These are phyloP conservation scores for Suillus weaverae DNA, from an alignment of 768 basidiomycete genomes.

Conservation along the genomic window DNA sequence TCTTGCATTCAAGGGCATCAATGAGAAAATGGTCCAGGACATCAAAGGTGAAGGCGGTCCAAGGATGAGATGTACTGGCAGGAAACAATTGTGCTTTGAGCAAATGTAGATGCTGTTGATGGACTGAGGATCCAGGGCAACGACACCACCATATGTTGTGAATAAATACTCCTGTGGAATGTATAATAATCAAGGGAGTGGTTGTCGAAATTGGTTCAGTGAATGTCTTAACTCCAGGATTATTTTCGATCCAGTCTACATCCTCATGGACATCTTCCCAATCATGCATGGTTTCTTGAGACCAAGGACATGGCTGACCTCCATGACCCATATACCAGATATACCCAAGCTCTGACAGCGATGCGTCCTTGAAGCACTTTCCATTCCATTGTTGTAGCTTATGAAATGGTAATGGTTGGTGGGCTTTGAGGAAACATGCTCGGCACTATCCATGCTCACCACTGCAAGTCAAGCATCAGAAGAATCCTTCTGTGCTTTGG, in stretches of 20 bases:
- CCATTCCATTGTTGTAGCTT: too few relatives aligned
- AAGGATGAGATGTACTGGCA: too few relatives aligned
- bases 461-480: constrained; percentile 5
- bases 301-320: too few relatives aligned
- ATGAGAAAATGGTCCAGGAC: constrained; percentile 24
- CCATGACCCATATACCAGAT: too few relatives aligned
- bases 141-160: constrained; percentile 6
- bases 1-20: constrained; percentile 19
- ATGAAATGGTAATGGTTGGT: too few relatives aligned
- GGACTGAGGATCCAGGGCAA: not conserved
- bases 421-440: too few relatives aligned
- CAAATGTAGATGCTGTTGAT: not conserved
- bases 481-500: not conserved
- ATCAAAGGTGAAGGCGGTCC: constrained; percentile 12
- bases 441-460: constrained; percentile 7
- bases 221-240: too few relatives aligned
- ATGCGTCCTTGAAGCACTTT: too few relatives aligned
- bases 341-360: too few relatives aligned
- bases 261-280: not conserved
- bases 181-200: not conserved
- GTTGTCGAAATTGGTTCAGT: too few relatives aligned
- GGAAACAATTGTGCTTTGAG: too few relatives aligned
- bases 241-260: not conserved
- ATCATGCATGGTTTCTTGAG: not conserved
- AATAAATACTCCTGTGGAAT: constrained; percentile 6